phyloP scores from a whole-genome alignment of 441 rosid genomes.

The Iberis amara region DNA sequence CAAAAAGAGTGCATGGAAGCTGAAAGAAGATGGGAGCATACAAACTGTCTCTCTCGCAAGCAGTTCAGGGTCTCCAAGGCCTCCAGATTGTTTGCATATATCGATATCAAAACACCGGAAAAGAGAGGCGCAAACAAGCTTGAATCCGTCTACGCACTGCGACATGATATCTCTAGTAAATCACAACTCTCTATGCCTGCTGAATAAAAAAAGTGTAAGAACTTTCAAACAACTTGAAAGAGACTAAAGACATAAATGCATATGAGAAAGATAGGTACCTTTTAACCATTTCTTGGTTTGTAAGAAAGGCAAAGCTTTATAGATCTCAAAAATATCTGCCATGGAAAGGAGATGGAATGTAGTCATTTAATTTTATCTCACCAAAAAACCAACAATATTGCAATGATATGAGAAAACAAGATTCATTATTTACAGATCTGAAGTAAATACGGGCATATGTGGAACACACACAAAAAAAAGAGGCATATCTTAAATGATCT shows the following conservation, averaged over 20 bases:
- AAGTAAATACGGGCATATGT: not conserved
- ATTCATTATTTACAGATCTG: constrained; percentile 19
- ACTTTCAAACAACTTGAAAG: not conserved
- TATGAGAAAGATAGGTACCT: constrained; percentile 33
- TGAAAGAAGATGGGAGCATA: constrained; percentile 39
- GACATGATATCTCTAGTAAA: constrained; percentile 61
- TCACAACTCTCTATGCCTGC: constrained; percentile 80
- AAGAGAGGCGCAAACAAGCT: constrained; percentile 51
- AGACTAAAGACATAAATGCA: not conserved
- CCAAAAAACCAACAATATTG: not conserved
- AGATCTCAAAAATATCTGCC: constrained; percentile 21
- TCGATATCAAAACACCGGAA: constrained; percentile 76
- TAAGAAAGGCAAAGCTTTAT: constrained; percentile 4
- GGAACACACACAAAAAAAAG: not conserved
- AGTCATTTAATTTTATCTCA: not conserved
- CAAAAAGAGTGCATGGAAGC: constrained; percentile 7
- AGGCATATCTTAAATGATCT: not conserved
- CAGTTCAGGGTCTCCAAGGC: constrained; percentile 84
- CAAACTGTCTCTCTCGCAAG: constrained; percentile 97
- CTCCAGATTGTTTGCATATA: constrained; percentile 61
- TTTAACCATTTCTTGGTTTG: constrained; percentile 54
- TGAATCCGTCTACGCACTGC: constrained; percentile 76
- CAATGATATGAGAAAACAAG: constrained; percentile 17
- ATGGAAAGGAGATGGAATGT: constrained; percentile 6
- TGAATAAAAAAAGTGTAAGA: constrained; percentile 26